Percentiles rank a stretch among this genome's conserved stretches.
Evolutionary conservation across 768 basidiomycete species (phyloP).

Genomic region (Auricularia sp.): DNA sequence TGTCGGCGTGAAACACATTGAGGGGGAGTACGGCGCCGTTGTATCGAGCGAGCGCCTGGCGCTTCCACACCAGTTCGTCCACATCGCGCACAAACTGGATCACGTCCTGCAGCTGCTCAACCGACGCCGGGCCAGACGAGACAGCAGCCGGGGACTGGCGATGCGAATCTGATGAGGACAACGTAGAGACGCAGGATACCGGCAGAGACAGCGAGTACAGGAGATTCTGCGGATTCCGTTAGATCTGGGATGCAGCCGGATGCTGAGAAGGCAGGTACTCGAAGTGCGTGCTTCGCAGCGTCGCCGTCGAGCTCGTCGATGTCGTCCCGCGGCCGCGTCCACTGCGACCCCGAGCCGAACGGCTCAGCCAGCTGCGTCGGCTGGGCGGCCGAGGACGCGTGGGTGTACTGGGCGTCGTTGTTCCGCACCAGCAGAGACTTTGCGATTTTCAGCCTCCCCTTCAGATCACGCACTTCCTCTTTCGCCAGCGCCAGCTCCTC

Average conservation of each 20-base stretch:
- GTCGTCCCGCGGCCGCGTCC: not conserved
- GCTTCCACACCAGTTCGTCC: not conserved
- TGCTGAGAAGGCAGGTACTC: not conserved
- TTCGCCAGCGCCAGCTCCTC: not conserved
- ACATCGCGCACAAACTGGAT: not conserved
- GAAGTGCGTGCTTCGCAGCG: not conserved
- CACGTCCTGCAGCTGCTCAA: not conserved
- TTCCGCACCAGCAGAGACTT: not conserved
- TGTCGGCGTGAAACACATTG: not conserved
- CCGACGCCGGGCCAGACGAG: not conserved
- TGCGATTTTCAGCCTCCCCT: not conserved
- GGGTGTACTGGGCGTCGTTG: not conserved
- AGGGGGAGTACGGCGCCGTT: not conserved
- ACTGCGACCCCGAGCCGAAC: not conserved
- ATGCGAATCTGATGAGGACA: not conserved
- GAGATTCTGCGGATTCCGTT: not conserved
- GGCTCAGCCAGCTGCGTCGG: not conserved
- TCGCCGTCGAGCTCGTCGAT: not conserved
- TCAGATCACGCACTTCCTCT: not conserved
- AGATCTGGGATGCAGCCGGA: not conserved
- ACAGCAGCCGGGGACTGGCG: not conserved
- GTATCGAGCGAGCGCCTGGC: not conserved
- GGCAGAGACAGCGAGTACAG: not conserved
- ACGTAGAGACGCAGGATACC: not conserved
- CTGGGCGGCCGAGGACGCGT: not conserved